These are phyloP conservation scores for Candida tammaniensis DNA, from an alignment of 805 yeast species.

Conservation along the genomic window DNA sequence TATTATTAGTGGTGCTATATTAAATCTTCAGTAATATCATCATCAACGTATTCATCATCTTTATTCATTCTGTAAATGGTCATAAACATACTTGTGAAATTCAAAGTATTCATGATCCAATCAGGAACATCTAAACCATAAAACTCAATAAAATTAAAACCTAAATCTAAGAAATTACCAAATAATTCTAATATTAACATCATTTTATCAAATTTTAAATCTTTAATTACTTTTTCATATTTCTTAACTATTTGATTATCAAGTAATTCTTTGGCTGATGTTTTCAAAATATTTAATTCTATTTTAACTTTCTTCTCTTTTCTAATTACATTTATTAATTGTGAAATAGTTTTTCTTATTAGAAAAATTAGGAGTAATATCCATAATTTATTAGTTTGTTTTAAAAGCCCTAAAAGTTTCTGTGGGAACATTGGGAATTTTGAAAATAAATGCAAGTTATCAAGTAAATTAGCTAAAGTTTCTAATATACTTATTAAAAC, in stretches of 20 bases:
- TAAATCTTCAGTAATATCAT: conserved; percentile 40
- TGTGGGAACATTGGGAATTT: conserved; percentile 44
- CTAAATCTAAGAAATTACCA: conserved; percentile 41
- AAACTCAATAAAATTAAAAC: conserved; percentile 38
- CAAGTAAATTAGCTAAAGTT: conserved; percentile 36
- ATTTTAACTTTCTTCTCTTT: conserved; percentile 36
- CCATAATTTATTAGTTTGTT: conserved; percentile 45
- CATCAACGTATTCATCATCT: conserved; percentile 45
- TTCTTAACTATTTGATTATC: conserved; percentile 25
- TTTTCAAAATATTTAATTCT: conserved; percentile 31
- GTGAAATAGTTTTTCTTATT: conserved; percentile 40
- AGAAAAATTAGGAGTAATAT: conserved; percentile 38
- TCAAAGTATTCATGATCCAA: conserved; percentile 41
- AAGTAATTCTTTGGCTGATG: conserved; percentile 17
- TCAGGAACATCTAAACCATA: conserved; percentile 35
- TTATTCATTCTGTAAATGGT: conserved; percentile 49
- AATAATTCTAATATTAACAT: conserved; percentile 40
- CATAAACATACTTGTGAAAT: conserved; percentile 43
- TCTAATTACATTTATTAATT: conserved; percentile 37
- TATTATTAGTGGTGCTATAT: conserved; percentile 18
- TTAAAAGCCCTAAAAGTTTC: conserved; percentile 25
- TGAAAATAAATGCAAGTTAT: conserved; percentile 40
- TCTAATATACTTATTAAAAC: conserved; percentile 30
- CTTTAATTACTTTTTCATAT: conserved; percentile 39
- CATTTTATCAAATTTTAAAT: conserved; percentile 40